These are phyloP conservation scores for Naganishia onofrii DNA, from an alignment of 768 basidiomycete species.

Conservation along the genomic window DNA sequence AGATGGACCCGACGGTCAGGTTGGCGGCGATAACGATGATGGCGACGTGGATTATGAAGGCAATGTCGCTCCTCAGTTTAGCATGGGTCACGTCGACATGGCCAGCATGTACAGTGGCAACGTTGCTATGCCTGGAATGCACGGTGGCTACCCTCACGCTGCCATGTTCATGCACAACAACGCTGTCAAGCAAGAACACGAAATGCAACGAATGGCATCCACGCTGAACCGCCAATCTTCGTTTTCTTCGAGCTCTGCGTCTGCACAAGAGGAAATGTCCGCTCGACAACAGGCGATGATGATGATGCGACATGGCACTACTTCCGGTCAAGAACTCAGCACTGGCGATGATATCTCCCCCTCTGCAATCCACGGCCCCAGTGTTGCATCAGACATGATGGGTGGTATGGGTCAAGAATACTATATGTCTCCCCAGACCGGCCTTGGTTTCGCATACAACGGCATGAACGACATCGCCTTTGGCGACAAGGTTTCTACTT, in stretches of 20 bases:
- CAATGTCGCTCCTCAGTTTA: slow-evolving; percentile 18
- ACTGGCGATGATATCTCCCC: not conserved
- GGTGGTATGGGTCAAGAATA: slow-evolving; percentile 4
- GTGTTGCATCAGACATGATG: slow-evolving; percentile 5
- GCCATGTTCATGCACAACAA: slow-evolving; percentile 27
- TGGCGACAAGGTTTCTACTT: slow-evolving; percentile 29
- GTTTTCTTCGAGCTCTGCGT: slow-evolving; percentile 8
- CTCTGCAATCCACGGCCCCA: slow-evolving; percentile 2
- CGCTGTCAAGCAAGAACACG: slow-evolving; percentile 40
- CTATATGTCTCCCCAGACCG: not conserved
- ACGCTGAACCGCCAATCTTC: slow-evolving; percentile 24
- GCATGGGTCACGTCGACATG: slow-evolving; percentile 12
- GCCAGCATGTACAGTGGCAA: slow-evolving; percentile 12
- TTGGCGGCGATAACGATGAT: slow-evolving; percentile 30
- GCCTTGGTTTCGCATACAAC: not conserved
- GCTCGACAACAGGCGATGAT: slow-evolving; percentile 14
- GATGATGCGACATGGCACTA: slow-evolving; percentile 9
- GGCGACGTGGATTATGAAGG: slow-evolving; percentile 29
- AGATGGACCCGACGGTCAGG: slow-evolving; percentile 41
- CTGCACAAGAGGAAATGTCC: slow-evolving; percentile 7
- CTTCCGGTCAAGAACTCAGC: not conserved
- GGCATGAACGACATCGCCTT: slow-evolving; percentile 15
- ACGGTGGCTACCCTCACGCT: slow-evolving; percentile 12
- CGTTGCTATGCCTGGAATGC: slow-evolving; percentile 5
- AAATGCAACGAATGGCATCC: slow-evolving; percentile 33